Conservation (phyloP, 208 protist species). For the Leishmania mexicana region DNA sequence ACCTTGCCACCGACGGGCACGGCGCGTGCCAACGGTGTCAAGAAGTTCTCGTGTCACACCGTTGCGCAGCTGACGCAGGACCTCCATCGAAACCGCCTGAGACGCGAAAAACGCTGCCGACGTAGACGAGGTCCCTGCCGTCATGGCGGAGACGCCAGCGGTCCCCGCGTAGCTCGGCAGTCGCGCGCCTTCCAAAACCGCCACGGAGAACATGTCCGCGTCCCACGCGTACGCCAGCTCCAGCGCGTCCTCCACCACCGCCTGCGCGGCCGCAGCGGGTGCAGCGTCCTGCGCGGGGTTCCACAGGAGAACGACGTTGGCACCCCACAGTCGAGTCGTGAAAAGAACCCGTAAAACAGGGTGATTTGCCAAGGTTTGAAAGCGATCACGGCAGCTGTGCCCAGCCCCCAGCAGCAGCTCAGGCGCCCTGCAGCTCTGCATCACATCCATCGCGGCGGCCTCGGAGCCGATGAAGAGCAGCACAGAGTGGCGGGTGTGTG, state of each 20-base stretch:
- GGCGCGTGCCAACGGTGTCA: constrained; percentile 34
- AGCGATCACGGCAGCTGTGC: constrained; percentile 32
- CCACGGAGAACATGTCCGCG: constrained; percentile 81
- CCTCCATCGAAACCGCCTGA: constrained; percentile 47
- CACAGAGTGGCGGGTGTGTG: constrained; percentile 57
- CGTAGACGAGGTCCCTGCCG: constrained; percentile 3
- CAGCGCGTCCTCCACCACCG: constrained; percentile 67
- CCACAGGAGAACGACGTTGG: constrained; percentile 35
- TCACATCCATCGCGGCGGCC: constrained; percentile 39
- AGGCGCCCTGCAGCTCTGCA: constrained; percentile 35
- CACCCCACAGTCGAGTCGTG: constrained; percentile 70
- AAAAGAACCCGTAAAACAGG: constrained; percentile 50
- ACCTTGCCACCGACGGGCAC: constrained; percentile 41
- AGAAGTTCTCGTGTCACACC: constrained; percentile 51
- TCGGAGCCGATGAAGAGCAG: constrained; percentile 71
- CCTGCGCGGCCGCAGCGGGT: background rate
- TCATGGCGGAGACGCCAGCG: background rate
- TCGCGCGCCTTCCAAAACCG: constrained; percentile 40
- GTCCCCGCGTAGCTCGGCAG: constrained; percentile 1
- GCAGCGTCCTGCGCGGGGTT: background rate
- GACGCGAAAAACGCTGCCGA: constrained; percentile 19
- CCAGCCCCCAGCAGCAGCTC: constrained; percentile 46
- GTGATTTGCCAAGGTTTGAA: constrained; percentile 44
- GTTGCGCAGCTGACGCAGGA: constrained; percentile 62
- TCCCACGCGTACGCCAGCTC: constrained; percentile 70